Evolutionary conservation across 306 rosid genomes (phyloP), one percentile per base, ranked within the genome.

Genomic region (Cyamopsis tetragonoloba): DNA sequence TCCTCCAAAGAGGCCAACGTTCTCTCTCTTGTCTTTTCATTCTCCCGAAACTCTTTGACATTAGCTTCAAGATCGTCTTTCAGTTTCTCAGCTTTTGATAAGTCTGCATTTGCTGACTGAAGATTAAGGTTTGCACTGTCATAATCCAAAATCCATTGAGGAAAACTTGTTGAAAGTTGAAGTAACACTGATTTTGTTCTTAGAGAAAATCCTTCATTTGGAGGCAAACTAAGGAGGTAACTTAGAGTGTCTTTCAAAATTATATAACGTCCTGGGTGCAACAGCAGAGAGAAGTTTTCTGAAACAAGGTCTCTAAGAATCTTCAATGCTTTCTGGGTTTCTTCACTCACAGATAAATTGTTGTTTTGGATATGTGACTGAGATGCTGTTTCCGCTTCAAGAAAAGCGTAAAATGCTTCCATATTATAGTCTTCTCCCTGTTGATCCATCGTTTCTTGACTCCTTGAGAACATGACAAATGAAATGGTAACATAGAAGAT

Each of bases 361-460:
- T 47, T 48, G 3, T 55, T 17, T 31, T 49, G 62, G 28, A 22
- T 47, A 38, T 7, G 24, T 44, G 59, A 14, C 6, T n/a, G n/a
- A n/a, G n/a, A n/a, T n/a, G n/a, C n/a, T n/a, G n/a, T n/a, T n/a
- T 58, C 74, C 37, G 79, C 55, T 74, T 74, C 62, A 47, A 66
- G 31, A 20, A 49, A 48, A 39, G 64, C 70, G 30, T 75, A 75
- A 59, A 75, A 67, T 59, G 46, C 54, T 38, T 75, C 75, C 75
- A 68, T 75, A 0, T 64, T 64, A n/a, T n/a, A n/a, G 7, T 53
- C 72, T 39, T 73, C 59, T 66, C 3, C 53, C 15, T 26, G 18
- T 15, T 39, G 74, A 48, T 24, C 47, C 63, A 75, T n/a, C 9
- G 37, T 37, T 8, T 8, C 48, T 58, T 32, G 64, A 48, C 3